Conservation (phyloP, 257 asterid genomes). For the Nicotiana undulata region DNA sequence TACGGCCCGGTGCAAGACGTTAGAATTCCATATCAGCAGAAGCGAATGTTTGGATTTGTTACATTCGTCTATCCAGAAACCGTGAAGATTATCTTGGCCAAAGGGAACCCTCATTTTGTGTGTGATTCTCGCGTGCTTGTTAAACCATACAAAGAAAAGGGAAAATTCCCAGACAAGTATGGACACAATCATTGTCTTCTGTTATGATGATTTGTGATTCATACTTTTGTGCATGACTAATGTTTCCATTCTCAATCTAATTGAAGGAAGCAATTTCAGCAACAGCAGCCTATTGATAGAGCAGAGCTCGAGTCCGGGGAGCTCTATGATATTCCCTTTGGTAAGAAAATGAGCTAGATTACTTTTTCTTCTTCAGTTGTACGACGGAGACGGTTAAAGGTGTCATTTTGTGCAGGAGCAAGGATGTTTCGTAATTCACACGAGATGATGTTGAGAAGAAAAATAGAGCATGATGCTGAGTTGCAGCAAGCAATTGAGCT, state of each 20-base stretch:
- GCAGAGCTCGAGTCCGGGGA: slow-evolving; percentile 69
- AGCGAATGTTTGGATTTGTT: slow-evolving; percentile 91
- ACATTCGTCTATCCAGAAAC: slow-evolving; percentile 59
- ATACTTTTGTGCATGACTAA: not conserved
- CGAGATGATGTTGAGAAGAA: slow-evolving; percentile 63
- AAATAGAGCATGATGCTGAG: slow-evolving; percentile 70
- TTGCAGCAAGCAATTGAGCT: slow-evolving; percentile 74
- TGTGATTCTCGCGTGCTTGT: slow-evolving; percentile 55
- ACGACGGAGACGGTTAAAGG: not conserved
- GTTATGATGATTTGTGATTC: not conserved
- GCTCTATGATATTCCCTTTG: slow-evolving; percentile 61
- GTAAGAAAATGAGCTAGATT: slow-evolving; percentile 23
- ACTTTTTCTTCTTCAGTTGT: not conserved
- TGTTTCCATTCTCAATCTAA: slow-evolving; percentile 1
- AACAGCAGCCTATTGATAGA: slow-evolving; percentile 54
- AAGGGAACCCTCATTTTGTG: slow-evolving; percentile 68
- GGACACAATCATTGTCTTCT: not conserved
- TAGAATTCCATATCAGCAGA: slow-evolving; percentile 62
- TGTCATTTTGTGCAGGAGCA: slow-evolving; percentile 30
- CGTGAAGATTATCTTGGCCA: slow-evolving; percentile 47
- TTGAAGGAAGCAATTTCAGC: slow-evolving; percentile 52
- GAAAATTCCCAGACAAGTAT: slow-evolving; percentile 71
- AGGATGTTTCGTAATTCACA: slow-evolving; percentile 61
- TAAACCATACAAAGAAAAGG: slow-evolving; percentile 62
- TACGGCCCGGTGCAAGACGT: slow-evolving; percentile 69